phyloP scores from a whole-genome alignment of 441 rosid genomes.

The Syzygium syzygioides region DNA sequence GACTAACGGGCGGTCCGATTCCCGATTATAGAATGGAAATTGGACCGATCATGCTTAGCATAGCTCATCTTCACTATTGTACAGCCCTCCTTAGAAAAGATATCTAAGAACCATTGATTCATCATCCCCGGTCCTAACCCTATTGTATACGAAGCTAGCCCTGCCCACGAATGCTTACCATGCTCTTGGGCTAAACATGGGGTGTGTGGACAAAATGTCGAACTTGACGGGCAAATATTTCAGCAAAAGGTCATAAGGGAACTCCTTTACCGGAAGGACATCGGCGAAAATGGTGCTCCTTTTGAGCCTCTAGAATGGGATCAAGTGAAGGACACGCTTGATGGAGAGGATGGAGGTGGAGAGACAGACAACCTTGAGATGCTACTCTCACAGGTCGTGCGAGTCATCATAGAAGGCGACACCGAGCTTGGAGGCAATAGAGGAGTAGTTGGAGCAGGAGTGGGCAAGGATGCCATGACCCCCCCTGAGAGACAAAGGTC shows the following conservation, averaged over 20 bases:
- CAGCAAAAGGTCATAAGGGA: slow-evolving; percentile 44
- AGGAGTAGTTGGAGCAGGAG: slow-evolving; percentile 35
- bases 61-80: slow-evolving; percentile 76
- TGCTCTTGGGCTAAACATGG: slow-evolving; percentile 66
- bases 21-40: too few relatives aligned
- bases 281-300: slow-evolving; percentile 65
- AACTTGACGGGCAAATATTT: slow-evolving; percentile 31
- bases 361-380: slow-evolving; percentile 42
- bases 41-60: slow-evolving; percentile 32
- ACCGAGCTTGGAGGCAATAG: slow-evolving; percentile 20
- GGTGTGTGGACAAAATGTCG: slow-evolving; percentile 44
- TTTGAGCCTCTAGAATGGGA: slow-evolving; percentile 44
- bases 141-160: slow-evolving; percentile 48
- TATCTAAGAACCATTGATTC: slow-evolving; percentile 36
- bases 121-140: slow-evolving; percentile 37
- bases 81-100: slow-evolving; percentile 55
- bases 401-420: slow-evolving; percentile 31
- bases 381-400: slow-evolving; percentile 59
- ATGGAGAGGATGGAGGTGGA: slow-evolving; percentile 49
- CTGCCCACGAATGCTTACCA: slow-evolving; percentile 36
- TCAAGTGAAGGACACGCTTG: slow-evolving; percentile 19
- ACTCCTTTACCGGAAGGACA: slow-evolving; percentile 72
- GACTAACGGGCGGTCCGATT: too few relatives aligned
- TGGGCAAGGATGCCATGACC: slow-evolving; percentile 39
- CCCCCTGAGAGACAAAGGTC: slow-evolving; percentile 25